phyloP scores from a whole-genome alignment of 1,284 basidiomycete species.

The Boletus sp. region DNA sequence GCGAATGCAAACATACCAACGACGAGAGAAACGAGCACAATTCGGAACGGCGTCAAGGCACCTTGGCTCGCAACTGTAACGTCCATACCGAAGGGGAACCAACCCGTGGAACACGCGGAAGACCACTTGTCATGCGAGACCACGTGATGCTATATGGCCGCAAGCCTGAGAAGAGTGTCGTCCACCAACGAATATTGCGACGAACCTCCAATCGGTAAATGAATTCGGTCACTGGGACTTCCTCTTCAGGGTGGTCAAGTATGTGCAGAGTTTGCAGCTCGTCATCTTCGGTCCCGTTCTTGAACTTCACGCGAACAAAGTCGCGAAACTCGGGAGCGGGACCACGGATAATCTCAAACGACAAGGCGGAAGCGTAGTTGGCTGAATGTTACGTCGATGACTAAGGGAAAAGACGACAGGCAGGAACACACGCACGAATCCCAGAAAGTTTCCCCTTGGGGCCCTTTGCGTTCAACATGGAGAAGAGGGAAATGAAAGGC shows the following conservation, averaged over 20 bases:
- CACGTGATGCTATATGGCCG: slow-evolving; percentile 47
- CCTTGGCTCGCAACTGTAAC: slow-evolving; percentile 23
- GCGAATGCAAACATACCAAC: slow-evolving; percentile 35
- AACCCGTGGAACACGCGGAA: slow-evolving; percentile 46
- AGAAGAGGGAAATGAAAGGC: slow-evolving; percentile 82
- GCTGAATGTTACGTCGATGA: slow-evolving; percentile 39
- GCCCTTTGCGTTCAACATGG: slow-evolving; percentile 58
- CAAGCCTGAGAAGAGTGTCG: neutral
- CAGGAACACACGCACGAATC: slow-evolving; percentile 49
- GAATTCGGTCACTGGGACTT: slow-evolving; percentile 70
- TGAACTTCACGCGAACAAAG: slow-evolving; percentile 79
- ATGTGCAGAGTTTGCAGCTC: slow-evolving; percentile 56
- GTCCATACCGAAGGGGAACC: slow-evolving; percentile 33
- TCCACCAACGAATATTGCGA: neutral
- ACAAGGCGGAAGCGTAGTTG: slow-evolving; percentile 72
- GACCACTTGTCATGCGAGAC: slow-evolving; percentile 65
- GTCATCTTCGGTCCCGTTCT: slow-evolving; percentile 67
- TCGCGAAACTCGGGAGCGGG: slow-evolving; percentile 69
- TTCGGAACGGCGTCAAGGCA: slow-evolving; percentile 28
- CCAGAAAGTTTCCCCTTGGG: slow-evolving; percentile 53
- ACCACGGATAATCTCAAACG: slow-evolving; percentile 72
- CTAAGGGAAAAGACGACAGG: neutral
- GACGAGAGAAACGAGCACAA: slow-evolving; percentile 39
- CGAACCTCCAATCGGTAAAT: slow-evolving; percentile 68
- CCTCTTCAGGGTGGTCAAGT: slow-evolving; percentile 59